Evolutionary conservation across 768 basidiomycete species (phyloP).

Genomic region (Suillus decipiens): DNA sequence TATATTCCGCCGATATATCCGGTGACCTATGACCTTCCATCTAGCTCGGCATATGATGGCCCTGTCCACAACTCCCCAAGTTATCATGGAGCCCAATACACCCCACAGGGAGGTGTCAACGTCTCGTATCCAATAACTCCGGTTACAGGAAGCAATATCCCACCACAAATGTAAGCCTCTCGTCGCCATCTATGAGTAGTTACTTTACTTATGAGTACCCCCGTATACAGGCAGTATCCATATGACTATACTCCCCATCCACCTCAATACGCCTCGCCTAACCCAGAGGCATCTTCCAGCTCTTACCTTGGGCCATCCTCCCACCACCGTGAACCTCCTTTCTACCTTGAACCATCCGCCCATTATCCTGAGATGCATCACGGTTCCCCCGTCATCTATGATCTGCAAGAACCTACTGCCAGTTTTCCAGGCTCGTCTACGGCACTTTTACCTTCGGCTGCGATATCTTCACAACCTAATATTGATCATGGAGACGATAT

Average conservation of each 20-base stretch:
- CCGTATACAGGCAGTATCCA: not conserved
- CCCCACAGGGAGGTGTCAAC: too few relatives aligned
- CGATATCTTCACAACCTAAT: not conserved
- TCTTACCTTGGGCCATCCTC: not conserved
- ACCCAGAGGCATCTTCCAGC: not conserved
- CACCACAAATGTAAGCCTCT: not conserved
- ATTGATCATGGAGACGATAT: not conserved
- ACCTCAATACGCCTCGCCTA: not conserved
- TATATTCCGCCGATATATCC: too few relatives aligned
- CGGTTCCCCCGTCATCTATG: not conserved
- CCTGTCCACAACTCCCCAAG: too few relatives aligned
- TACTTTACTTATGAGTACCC: not conserved
- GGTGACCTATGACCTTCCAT: too few relatives aligned
- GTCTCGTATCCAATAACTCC: rapidly evolving
- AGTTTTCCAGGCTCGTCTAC: not conserved
- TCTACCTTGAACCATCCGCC: not conserved
- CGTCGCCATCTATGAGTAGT: not conserved
- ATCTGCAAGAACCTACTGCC: not conserved
- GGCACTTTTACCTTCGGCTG: not conserved
- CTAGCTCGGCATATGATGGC: not conserved
- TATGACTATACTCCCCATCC: not conserved
- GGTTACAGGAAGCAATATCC: not conserved
- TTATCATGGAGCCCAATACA: too few relatives aligned
- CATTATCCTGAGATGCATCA: not conserved
- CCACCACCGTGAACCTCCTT: not conserved